These are phyloP conservation scores for Anisodus acutangulus DNA, from an alignment of 257 asterid genomes.

Conservation along the genomic window DNA sequence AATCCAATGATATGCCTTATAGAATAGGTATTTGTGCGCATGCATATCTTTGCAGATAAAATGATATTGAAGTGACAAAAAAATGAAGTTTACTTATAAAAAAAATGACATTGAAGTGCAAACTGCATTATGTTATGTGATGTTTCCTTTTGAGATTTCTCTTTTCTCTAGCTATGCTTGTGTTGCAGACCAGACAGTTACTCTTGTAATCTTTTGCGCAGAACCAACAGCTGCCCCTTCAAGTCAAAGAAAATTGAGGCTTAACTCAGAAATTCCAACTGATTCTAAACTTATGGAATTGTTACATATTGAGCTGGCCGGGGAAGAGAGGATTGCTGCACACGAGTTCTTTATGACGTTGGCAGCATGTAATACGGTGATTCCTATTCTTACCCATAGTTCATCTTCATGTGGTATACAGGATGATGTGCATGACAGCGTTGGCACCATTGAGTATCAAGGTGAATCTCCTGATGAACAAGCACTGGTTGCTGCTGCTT, in stretches of 20 bases:
- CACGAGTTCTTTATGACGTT: conserved; percentile 88
- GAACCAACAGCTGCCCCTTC: conserved; percentile 41
- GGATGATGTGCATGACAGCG: conserved; percentile 42
- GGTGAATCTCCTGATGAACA: conserved; percentile 99
- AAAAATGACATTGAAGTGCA: neutral
- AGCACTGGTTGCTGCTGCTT: conserved; percentile 93
- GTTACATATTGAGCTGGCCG: conserved; percentile 63
- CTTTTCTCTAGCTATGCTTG: conserved; percentile 14
- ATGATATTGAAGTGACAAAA: neutral
- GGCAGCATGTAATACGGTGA: conserved; percentile 95
- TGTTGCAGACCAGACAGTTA: neutral
- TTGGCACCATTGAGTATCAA: conserved; percentile 71
- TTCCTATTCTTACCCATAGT: conserved; percentile 71
- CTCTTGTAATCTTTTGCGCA: conserved; percentile 41
- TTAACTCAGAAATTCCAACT: conserved; percentile 64
- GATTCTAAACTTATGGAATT: conserved; percentile 75
- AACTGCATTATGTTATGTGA: neutral
- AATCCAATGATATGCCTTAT: neutral
- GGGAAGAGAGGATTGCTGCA: conserved; percentile 76
- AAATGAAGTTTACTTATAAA: too few species aligned
- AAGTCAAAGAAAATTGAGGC: conserved; percentile 63
- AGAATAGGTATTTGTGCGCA: neutral
- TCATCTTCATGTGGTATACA: conserved; percentile 45
- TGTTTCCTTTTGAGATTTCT: conserved; percentile 26
- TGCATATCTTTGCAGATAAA: conserved; percentile 21